Evolutionary conservation across 495 filamentous ascomycete genomes (phyloP), one percentile per base, ranked within the genome.

Genomic region (Penicillium waksmanii): DNA sequence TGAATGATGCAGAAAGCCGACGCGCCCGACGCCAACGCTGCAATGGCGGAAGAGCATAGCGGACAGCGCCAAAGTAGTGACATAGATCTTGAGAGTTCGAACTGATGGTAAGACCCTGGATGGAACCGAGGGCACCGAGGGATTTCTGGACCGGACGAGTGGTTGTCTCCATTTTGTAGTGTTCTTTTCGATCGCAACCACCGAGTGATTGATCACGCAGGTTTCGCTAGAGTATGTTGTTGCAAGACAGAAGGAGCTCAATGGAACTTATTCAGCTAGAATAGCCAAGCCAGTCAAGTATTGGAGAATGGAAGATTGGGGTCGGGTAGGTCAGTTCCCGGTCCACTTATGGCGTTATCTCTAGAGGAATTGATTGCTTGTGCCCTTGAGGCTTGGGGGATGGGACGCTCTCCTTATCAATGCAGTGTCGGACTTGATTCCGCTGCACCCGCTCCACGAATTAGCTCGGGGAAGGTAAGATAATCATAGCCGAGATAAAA

Each of bases 1-100:
- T 67, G 56, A 73, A 79, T 0, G 64, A 59, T 5, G 56, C 5
- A 0, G 77, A 69, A 1, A 80, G 55, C 1, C 51, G 66, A 11
- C 57, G 65, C 19, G 77, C 75, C 11, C 68, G 66, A 10, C 73
- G 69, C 76, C 76, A 80, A 48, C 77, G 69, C 44, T 73, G 40
- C 11, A 60, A 31, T 0, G 76, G 75, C 12, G 75, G 64, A 1
- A 78, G 69, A 3, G 70, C 77, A 54, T 79, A 80, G 25, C 77
- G 77, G 13, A 80, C 63, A 10, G 75, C 75, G 8, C 77, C 77
- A 59, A 74, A 80, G 64, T 74, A 80, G 55, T 73, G 76, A 48
- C 73, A 78, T 17, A 75, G 58, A 7, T 73, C 68, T 9, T 15
- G 46, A 7, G 52, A 55, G 19, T 38, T 31, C 47, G 55, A 60